phyloP scores from a whole-genome alignment of 2,329 filamentous ascomycete genomes.

The Phoma herbarum region DNA sequence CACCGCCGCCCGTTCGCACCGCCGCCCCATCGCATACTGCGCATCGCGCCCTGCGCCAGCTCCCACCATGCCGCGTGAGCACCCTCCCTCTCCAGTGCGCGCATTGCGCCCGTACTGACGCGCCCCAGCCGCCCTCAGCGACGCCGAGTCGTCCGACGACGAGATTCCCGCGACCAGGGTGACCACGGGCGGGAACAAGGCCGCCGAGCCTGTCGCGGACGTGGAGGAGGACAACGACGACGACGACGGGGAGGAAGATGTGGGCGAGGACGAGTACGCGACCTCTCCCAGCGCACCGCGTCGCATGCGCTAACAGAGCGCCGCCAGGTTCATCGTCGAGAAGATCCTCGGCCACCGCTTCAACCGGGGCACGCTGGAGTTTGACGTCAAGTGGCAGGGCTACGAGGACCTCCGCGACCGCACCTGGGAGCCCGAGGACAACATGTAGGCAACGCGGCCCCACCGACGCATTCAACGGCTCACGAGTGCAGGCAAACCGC shows the following conservation, averaged over 20 bases:
- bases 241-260: constrained; percentile 45
- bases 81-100: constrained; percentile 21
- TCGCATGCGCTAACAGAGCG: constrained; percentile 31
- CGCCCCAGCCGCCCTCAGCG: constrained; percentile 50
- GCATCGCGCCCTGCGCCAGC: constrained; percentile 23
- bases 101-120: constrained; percentile 27
- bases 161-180: constrained; percentile 39
- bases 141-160: constrained; percentile 51
- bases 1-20: neutral
- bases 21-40: neutral
- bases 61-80: constrained; percentile 48
- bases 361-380: constrained; percentile 54
- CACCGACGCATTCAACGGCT: neutral
- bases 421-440: constrained; percentile 83
- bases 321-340: constrained; percentile 74
- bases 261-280: constrained; percentile 57
- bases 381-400: constrained; percentile 83
- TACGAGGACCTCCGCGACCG: constrained; percentile 74
- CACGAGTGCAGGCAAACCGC: constrained; percentile 46
- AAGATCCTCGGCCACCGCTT: constrained; percentile 73
- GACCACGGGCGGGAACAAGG: constrained; percentile 25
- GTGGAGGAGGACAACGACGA: constrained; percentile 29
- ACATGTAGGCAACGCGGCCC: constrained; percentile 62
- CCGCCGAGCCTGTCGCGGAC: constrained; percentile 22
- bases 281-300: neutral